A percentile compares a stretch with the other conserved stretches of the same genome.
Evolutionary conservation across 768 basidiomycete species (phyloP).

Genomic region (Leccinum disarticulatum): DNA sequence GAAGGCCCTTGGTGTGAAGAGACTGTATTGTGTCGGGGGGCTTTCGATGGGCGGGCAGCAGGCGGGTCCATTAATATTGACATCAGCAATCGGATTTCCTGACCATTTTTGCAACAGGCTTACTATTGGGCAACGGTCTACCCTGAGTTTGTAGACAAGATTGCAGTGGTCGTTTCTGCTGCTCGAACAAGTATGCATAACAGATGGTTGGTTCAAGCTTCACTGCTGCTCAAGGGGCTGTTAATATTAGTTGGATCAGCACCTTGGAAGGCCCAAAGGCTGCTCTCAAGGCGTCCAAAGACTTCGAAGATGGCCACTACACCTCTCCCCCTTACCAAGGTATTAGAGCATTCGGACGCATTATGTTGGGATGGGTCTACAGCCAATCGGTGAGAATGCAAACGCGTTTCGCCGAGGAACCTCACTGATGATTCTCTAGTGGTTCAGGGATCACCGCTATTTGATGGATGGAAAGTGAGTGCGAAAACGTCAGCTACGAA

Average conservation of each 20-base stretch:
- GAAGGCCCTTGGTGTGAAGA: conserved; percentile 43
- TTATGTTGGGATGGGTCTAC: conserved; percentile 54
- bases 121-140: conserved; percentile 57
- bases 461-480: conserved; percentile 40
- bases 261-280: conserved; percentile 59
- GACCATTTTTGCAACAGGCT: conserved; percentile 32
- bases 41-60: conserved; percentile 63
- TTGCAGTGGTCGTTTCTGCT: conserved; percentile 45
- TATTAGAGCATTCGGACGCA: conserved; percentile 55
- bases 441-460: conserved; percentile 50
- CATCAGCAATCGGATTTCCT: not conserved
- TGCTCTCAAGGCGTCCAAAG: conserved; percentile 49
- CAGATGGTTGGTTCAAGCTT: conserved; percentile 41
- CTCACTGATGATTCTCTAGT: conserved; percentile 33
- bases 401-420: conserved; percentile 77
- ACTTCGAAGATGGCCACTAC: conserved; percentile 55
- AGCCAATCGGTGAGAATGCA: conserved; percentile 58
- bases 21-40: conserved; percentile 47
- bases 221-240: not conserved
- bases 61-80: conserved; percentile 16
- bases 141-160: conserved; percentile 53
- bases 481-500: not conserved
- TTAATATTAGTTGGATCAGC: conserved; percentile 26
- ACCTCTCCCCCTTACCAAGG: conserved; percentile 44
- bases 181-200: conserved; percentile 55